Evolutionary conservation across 2,329 filamentous ascomycete genomes (phyloP).

Genomic region (Fusarium sp.): DNA sequence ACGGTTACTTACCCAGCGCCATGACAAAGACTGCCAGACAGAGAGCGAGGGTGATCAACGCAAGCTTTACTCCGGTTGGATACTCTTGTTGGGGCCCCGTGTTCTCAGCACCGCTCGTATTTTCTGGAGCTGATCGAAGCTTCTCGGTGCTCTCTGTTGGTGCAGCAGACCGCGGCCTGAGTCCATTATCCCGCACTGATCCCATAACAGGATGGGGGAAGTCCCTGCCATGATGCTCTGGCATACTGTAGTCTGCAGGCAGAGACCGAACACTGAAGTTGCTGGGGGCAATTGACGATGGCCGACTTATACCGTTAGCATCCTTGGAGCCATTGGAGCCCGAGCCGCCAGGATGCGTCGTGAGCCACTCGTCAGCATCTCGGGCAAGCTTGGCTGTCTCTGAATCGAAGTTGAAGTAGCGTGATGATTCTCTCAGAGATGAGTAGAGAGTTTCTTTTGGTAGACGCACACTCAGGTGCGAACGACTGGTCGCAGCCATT

Average conservation of each 20-base stretch:
- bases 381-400: conserved; percentile 42
- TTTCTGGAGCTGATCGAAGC: conserved; percentile 29
- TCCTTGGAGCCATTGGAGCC: conserved; percentile 31
- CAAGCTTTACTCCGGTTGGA: conserved; percentile 47
- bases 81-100: conserved; percentile 34
- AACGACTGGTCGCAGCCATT: conserved; percentile 42
- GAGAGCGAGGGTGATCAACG: conserved; percentile 55
- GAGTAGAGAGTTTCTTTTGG: conserved; percentile 46
- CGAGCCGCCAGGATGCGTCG: conserved; percentile 29
- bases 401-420: conserved; percentile 44
- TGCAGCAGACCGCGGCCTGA: conserved; percentile 37
- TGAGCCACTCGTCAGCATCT: conserved; percentile 46
- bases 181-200: conserved; percentile 42
- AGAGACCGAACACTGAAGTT: conserved; percentile 42
- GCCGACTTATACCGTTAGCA: conserved; percentile 42
- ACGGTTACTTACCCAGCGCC: conserved; percentile 52
- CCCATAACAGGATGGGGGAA: conserved; percentile 44
- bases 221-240: conserved; percentile 26
- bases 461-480: conserved; percentile 46
- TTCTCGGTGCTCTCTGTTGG: conserved; percentile 50
- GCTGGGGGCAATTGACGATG: conserved; percentile 43
- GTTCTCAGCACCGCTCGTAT: background rate
- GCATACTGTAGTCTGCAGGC: conserved; percentile 32
- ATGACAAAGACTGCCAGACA: conserved; percentile 58
- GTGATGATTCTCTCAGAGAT: conserved; percentile 43